A percentile compares a stretch with the other conserved stretches of the same genome.
phyloP scores from a whole-genome alignment of 1,284 basidiomycete species.

The Rhodofomes roseus region DNA sequence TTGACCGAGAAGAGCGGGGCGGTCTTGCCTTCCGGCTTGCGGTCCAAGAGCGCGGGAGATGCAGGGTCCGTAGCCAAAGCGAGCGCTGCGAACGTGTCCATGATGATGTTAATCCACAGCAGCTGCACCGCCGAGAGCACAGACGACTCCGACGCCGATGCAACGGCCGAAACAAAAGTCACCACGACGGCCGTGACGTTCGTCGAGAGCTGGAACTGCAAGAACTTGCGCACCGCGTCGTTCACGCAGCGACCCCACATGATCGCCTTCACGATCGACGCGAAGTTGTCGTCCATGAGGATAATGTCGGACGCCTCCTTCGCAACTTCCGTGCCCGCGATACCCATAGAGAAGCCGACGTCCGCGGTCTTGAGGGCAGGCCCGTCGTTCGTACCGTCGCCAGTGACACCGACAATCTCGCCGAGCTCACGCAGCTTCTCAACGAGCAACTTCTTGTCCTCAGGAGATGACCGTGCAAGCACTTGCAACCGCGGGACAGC shows the following conservation, averaged over 20 bases:
- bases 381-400: constrained; percentile 98
- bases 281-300: constrained; percentile 97
- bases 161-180: constrained; percentile 89
- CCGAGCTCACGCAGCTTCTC: constrained; percentile 85
- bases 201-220: constrained; percentile 97
- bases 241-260: constrained; percentile 99
- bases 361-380: constrained; percentile 94
- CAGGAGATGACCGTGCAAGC: constrained; percentile 93
- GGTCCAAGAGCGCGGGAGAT: constrained; percentile 73
- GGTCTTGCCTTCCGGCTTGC: constrained; percentile 87
- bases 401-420: constrained; percentile 95
- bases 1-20: constrained; percentile 88
- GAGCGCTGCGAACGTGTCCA: constrained; percentile 97
- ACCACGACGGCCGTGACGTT: constrained; percentile 96
- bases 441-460: constrained; percentile 95
- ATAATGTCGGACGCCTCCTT: constrained; percentile 99
- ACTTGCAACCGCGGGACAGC: constrained; percentile 73
- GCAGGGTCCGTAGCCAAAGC: constrained; percentile 97
- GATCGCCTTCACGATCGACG: constrained; percentile 94
- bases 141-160: constrained; percentile 74
- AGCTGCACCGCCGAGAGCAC: constrained; percentile 94
- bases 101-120: constrained; percentile 96
- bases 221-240: constrained; percentile 94
- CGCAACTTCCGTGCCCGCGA: constrained; percentile 97
- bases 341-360: constrained; percentile 98